A percentile compares a stretch with the other conserved stretches of the same genome.
Conservation (phyloP, 202 grass and related monocot genomes). For the Hordeum pubiflorum region DNA sequence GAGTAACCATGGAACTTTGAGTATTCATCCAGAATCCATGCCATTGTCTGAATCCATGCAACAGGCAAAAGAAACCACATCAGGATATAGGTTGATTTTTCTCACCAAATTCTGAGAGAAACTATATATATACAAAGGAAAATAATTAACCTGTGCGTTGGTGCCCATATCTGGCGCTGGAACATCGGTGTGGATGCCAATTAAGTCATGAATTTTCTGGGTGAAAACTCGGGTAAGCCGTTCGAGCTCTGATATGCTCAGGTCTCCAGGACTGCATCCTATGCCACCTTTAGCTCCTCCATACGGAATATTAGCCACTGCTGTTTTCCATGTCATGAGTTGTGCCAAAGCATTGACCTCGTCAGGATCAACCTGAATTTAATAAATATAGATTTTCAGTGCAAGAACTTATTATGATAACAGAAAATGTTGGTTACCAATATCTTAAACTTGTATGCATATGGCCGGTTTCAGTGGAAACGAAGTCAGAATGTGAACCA, state of each 20-base stretch:
- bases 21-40: conserved; percentile 97
- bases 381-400: neutral
- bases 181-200: conserved; percentile 95
- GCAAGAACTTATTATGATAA: neutral
- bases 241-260: conserved; percentile 84
- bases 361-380: conserved; percentile 84
- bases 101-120: neutral
- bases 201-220: conserved; percentile 96
- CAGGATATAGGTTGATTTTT: neutral
- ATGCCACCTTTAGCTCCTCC: conserved; percentile 98
- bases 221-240: conserved; percentile 92
- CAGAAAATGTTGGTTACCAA: neutral
- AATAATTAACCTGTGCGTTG: conserved; percentile 63
- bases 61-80: conserved; percentile 12
- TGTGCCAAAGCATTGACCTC: conserved; percentile 97
- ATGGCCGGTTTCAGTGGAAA: neutral
- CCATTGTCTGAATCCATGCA: conserved; percentile 63
- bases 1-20: conserved; percentile 98
- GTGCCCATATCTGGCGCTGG: conserved; percentile 98
- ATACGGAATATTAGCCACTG: conserved; percentile 92
- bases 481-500: neutral
- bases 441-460: neutral
- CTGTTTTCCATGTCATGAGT: conserved; percentile 99
- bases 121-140: neutral
- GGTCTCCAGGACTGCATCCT: conserved; percentile 71